Percentiles rank a stretch among this genome's conserved stretches.
phyloP scores from a whole-genome alignment of 1,284 basidiomycete genomes.

The Lentinula novae-zelandiae region DNA sequence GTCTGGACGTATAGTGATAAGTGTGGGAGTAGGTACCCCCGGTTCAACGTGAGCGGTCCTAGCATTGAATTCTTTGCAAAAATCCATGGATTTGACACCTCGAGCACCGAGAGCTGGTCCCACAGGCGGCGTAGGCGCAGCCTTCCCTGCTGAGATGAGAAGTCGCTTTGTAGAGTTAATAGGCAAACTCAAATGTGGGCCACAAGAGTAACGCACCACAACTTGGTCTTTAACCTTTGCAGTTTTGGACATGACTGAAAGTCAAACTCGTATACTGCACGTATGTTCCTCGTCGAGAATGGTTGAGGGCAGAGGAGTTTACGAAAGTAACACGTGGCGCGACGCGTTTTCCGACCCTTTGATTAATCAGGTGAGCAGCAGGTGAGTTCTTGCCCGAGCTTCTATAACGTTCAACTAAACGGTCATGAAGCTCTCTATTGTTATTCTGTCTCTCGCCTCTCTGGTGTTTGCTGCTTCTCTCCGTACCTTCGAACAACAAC shows the following conservation, averaged over 20 bases:
- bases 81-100: conserved; percentile 99
- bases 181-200: conserved; percentile 6
- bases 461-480: conserved; percentile 32
- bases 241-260: conserved; percentile 51
- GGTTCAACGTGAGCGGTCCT: conserved; percentile 86
- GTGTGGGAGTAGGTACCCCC: conserved; percentile 85
- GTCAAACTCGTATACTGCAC: neutral
- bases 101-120: conserved; percentile 97
- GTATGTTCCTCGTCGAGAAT: no score
- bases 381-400: neutral
- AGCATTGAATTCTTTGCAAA: conserved; percentile 97
- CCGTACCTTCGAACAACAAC: conserved; percentile 25
- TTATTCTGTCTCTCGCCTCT: conserved; percentile 35
- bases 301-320: no score
- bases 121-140: conserved; percentile 93
- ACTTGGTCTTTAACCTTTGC: conserved; percentile 55
- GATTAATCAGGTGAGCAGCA: neutral
- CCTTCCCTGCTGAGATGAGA: conserved; percentile 91
- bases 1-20: conserved; percentile 93
- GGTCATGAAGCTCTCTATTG: conserved; percentile 44
- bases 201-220: conserved; percentile 45
- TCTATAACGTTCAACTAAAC: no score
- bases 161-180: conserved; percentile 57
- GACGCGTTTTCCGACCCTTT: neutral
- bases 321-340: conserved; percentile 18